Conservation (phyloP, 352 stramenopile genomes). For the Thalassiosira mediterranea region DNA sequence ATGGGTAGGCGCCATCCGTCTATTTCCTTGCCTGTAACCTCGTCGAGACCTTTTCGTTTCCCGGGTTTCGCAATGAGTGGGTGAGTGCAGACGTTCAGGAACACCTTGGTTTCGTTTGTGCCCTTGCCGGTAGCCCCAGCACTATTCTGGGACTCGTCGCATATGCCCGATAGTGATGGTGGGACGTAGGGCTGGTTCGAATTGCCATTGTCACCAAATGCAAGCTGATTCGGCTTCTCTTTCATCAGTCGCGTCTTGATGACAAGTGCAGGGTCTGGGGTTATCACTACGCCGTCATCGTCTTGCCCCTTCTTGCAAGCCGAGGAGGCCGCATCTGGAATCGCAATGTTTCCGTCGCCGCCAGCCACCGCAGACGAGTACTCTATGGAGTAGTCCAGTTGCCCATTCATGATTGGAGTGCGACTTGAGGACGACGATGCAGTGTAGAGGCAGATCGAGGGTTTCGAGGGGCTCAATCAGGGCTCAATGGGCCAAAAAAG, state of each 20-base stretch:
- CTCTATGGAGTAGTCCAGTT: too few species aligned
- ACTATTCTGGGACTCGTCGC: neutral
- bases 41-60: slow-evolving; percentile 41
- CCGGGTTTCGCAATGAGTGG: slow-evolving; percentile 38
- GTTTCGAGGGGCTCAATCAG: too few species aligned
- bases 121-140: neutral
- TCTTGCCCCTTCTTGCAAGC: neutral
- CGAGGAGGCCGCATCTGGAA: too few species aligned
- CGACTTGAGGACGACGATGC: too few species aligned
- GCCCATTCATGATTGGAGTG: too few species aligned
- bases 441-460: too few species aligned
- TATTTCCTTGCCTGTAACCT: slow-evolving; percentile 46
- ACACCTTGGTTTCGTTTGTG: slow-evolving; percentile 39
- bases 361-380: too few species aligned
- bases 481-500: too few species aligned
- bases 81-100: slow-evolving; percentile 58
- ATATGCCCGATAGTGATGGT: slow-evolving; percentile 27
- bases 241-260: slow-evolving; percentile 52
- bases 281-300: slow-evolving; percentile 43
- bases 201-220: slow-evolving; percentile 4
- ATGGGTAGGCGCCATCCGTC: slow-evolving; percentile 54
- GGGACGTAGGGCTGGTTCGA: slow-evolving; percentile 13
- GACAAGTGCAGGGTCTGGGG: slow-evolving; percentile 45
- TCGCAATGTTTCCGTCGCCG: too few species aligned
- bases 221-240: slow-evolving; percentile 6